Percentiles rank a stretch among this genome's conserved stretches.
phyloP scores from a whole-genome alignment of 192 early-diverging fungal species.

The Backusella macrospora region DNA sequence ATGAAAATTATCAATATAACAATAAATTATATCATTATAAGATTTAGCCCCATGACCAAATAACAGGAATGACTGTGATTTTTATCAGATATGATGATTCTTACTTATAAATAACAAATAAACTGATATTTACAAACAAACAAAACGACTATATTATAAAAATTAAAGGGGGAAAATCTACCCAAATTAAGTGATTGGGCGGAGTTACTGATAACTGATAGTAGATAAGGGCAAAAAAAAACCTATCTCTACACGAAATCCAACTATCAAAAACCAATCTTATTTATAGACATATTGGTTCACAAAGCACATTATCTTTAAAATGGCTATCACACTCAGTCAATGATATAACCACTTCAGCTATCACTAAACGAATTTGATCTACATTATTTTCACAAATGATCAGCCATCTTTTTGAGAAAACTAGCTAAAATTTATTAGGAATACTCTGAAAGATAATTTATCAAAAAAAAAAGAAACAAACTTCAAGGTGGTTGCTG shows the following conservation, averaged over 20 bases:
- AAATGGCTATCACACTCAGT: not conserved
- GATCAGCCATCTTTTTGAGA: no score
- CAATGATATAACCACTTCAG: not conserved
- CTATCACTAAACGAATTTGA: conserved; percentile 4
- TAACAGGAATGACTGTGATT: not conserved
- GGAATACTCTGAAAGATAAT: no score
- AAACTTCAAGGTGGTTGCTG: no score
- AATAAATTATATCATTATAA: conserved; percentile 11
- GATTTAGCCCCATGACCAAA: not conserved
- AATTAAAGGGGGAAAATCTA: not conserved
- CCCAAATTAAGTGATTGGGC: not conserved
- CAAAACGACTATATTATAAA: no score
- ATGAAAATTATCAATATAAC: not conserved
- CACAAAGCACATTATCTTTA: not conserved
- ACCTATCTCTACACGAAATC: not conserved
- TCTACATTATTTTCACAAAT: not conserved
- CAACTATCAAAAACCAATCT: not conserved
- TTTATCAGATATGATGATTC: conserved; percentile 12
- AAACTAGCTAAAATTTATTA: no score
- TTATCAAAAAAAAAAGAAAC: no score
- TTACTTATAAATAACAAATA: not conserved
- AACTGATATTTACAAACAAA: not conserved
- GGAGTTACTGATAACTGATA: conserved; percentile 4
- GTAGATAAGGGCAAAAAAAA: not conserved
- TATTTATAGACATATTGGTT: not conserved